Percentiles rank a stretch among this genome's conserved stretches.
Conservation (phyloP, 228 moss, liverwort and hornwort species). For the Sphagnum magellanicum region DNA sequence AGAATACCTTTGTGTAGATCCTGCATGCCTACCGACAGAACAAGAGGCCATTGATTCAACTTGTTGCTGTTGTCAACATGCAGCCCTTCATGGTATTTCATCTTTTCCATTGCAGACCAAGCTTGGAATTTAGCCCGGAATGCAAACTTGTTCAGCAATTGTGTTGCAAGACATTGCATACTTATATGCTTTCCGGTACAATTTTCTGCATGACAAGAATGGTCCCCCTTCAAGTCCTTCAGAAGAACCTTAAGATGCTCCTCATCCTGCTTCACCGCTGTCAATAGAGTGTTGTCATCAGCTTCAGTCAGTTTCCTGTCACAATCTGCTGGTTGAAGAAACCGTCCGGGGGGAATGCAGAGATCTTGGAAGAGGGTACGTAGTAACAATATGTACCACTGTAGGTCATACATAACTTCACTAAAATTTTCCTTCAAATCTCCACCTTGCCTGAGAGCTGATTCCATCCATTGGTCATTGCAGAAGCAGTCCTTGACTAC, state of each 20-base stretch:
- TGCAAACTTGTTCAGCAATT: conserved; percentile 5
- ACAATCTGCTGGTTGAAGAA: not conserved
- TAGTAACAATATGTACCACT: conserved; percentile 7
- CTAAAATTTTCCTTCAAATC: conserved; percentile 10
- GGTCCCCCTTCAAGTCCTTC: not conserved
- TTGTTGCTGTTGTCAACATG: not conserved
- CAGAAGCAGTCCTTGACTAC: too few relatives aligned
- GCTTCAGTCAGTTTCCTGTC: not conserved
- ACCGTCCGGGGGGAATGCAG: too few relatives aligned
- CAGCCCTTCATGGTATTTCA: not conserved
- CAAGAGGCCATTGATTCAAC: not conserved
- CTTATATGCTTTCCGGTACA: not conserved
- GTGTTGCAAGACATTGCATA: conserved; percentile 3
- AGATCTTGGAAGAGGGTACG: not conserved
- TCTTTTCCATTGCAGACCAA: not conserved
- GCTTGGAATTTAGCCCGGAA: too few relatives aligned
- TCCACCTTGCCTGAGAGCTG: conserved; percentile 13
- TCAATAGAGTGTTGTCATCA: conserved; percentile 2
- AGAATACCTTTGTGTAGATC: not conserved
- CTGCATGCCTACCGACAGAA: not conserved
- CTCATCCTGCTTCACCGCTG: conserved; percentile 10
- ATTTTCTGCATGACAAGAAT: too few relatives aligned
- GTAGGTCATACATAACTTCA: conserved; percentile 1
- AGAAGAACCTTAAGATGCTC: conserved; percentile 6
- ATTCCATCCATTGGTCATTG: too few relatives aligned